Base-by-base conservation (phyloP, 768 basidiomycete genomes). In the Cystofilobasidium macerans region DNA sequence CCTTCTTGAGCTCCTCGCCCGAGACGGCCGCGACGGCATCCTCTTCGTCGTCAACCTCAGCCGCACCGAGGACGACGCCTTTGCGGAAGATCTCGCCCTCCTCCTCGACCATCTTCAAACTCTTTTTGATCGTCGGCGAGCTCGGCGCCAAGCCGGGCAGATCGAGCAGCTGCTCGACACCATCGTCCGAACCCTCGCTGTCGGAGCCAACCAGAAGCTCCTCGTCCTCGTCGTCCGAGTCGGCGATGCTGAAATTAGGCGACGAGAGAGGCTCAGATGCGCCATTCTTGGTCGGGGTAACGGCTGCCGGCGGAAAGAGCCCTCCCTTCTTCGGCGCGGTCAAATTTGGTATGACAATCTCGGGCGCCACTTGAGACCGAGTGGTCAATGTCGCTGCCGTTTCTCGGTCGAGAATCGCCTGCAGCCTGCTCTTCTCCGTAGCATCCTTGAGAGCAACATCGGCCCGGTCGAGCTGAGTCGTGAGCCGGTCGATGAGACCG, bases 31-130 rank as follows among this genome's bases (percentile, higher is more conserved):
- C 89, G 35, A 72, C 75, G 14, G 71, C 71, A 24, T 72, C 71
- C 71, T 90, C 90, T 0, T 84, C 85, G 71, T 92, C 73, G 30
- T 73, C 90, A 83, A 89, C 79, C 8, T 72, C 73, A n/a, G 69
- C 73, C 3, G 74, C 73, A 0, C 76, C 75, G 24, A 97, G 78
- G 4, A 85, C 86, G 13, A 82, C 84, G 0, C 92, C 91, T 73
- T 94, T 93, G 47, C 93, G 80, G 79, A 97, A 97, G 45, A 98
- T 87, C 76, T 98, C 94, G 0, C 91, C 91, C 74, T 99, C 95
- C 74, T 98, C 95, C 63, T 85, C 88, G 0, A 93, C 86, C 86
- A 88, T 89, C 60, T 81, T 84, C 69, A 84, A 80, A 53, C 71
- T 72, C 45, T 68, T 69, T 57, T 69, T 48, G 30, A 70, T 72